Percentiles rank a stretch among this genome's conserved stretches.
These are phyloP conservation scores for Phialophora chinensis DNA, from an alignment of 2,329 filamentous ascomycete genomes.

Conservation along the genomic window DNA sequence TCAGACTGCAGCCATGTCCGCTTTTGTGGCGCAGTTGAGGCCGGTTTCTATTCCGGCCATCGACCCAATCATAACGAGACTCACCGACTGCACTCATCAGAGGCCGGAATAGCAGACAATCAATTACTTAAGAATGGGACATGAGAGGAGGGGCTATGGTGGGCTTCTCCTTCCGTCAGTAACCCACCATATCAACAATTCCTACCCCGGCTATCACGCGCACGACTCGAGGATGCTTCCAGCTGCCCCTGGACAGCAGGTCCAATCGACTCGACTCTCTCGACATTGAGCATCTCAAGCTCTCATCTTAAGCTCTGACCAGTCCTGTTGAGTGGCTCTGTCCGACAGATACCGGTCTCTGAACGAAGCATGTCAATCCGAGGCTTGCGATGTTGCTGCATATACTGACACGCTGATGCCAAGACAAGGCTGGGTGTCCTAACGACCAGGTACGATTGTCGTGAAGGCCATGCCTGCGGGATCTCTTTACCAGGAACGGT, in stretches of 20 bases:
- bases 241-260: too few relatives aligned
- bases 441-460: background rate
- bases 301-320: background rate
- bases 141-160: conserved; percentile 28
- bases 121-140: conserved; percentile 32
- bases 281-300: background rate
- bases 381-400: background rate
- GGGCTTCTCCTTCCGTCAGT: conserved; percentile 35
- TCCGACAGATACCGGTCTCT: background rate
- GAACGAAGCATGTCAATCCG: background rate
- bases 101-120: conserved; percentile 19
- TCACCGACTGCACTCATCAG: conserved; percentile 28
- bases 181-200: background rate
- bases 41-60: conserved; percentile 29
- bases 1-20: background rate
- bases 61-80: conserved; percentile 24
- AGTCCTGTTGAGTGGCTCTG: background rate
- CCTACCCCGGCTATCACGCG: background rate
- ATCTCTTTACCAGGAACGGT: conserved; percentile 1
- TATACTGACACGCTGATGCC: conserved; percentile 9
- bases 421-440: conserved; percentile 29
- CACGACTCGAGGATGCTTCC: background rate
- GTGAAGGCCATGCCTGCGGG: background rate
- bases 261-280: background rate
- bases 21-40: conserved; percentile 4